phyloP scores from a whole-genome alignment of 164 flowering plant species.

The Echeveria elegans region DNA sequence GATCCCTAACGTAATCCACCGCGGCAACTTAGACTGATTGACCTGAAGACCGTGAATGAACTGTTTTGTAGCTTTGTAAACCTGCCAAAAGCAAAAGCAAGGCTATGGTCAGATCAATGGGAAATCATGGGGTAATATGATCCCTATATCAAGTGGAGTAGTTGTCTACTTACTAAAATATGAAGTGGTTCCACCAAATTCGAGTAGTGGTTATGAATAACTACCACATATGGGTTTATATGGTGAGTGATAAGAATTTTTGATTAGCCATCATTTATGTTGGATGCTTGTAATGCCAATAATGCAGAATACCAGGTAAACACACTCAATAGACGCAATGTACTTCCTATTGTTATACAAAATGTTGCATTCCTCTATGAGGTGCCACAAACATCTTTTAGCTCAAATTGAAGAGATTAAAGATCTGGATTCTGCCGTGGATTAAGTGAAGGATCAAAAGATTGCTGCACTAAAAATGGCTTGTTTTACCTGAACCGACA shows the following conservation, averaged over 20 bases:
- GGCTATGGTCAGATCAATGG: background rate
- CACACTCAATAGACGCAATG: background rate
- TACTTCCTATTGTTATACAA: background rate
- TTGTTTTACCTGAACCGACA: background rate
- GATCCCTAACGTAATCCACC: background rate
- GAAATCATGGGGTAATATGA: background rate
- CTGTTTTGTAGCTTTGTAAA: background rate
- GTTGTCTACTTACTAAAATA: background rate
- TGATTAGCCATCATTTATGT: background rate
- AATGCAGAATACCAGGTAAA: constrained; percentile 1
- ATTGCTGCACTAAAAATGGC: background rate
- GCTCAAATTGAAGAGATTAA: background rate
- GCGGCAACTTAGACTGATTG: background rate
- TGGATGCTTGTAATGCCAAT: constrained; percentile 1
- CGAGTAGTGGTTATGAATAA: background rate
- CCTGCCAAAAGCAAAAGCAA: background rate
- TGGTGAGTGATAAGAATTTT: background rate
- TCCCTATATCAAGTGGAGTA: background rate
- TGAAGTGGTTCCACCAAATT: constrained; percentile 4
- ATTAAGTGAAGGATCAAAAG: background rate
- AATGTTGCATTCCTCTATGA: no score
- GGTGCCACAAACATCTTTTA: no score
- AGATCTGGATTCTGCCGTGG: background rate
- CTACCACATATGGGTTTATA: background rate
- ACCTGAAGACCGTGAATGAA: background rate